phyloP scores from a whole-genome alignment of 208 protist genomes.

The Strigomonas culicis region DNA sequence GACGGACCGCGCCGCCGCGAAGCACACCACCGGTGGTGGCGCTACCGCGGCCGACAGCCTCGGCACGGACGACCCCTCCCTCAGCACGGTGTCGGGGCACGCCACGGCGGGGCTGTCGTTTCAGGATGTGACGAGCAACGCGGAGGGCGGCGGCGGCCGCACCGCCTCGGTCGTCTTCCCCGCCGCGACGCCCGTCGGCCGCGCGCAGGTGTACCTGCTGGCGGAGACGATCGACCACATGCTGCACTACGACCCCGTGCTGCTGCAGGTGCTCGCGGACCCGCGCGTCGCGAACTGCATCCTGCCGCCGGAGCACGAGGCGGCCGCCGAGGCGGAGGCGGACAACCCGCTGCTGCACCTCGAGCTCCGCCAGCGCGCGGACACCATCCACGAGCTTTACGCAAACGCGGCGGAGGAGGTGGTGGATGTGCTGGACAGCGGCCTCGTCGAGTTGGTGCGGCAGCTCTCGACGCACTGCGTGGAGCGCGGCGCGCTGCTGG shows the following conservation, averaged over 20 bases:
- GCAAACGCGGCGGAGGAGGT: constrained; percentile 48
- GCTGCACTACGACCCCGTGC: constrained; percentile 42
- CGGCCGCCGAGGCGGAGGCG: background rate
- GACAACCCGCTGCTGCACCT: constrained; percentile 21
- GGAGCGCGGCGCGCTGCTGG: constrained; percentile 79
- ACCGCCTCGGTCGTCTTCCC: constrained; percentile 47
- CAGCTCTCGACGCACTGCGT: constrained; percentile 58
- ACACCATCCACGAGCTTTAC: constrained; percentile 52
- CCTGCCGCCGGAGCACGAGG: constrained; percentile 26
- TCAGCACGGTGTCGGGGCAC: background rate
- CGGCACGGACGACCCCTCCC: too few relatives aligned
- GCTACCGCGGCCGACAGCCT: background rate
- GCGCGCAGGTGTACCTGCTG: constrained; percentile 84
- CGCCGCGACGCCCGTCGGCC: constrained; percentile 43
- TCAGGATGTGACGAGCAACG: background rate
- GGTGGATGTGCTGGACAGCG: constrained; percentile 63
- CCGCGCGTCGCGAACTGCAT: constrained; percentile 53
- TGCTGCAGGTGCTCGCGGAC: constrained; percentile 54
- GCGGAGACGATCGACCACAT: constrained; percentile 79
- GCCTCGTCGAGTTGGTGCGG: constrained; percentile 73
- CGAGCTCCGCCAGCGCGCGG: constrained; percentile 32
- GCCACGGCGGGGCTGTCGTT: background rate
- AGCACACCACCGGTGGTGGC: background rate
- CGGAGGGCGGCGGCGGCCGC: background rate
- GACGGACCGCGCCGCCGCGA: background rate